phyloP scores from a whole-genome alignment of 2,329 filamentous ascomycete species.

The Claviceps paspali region DNA sequence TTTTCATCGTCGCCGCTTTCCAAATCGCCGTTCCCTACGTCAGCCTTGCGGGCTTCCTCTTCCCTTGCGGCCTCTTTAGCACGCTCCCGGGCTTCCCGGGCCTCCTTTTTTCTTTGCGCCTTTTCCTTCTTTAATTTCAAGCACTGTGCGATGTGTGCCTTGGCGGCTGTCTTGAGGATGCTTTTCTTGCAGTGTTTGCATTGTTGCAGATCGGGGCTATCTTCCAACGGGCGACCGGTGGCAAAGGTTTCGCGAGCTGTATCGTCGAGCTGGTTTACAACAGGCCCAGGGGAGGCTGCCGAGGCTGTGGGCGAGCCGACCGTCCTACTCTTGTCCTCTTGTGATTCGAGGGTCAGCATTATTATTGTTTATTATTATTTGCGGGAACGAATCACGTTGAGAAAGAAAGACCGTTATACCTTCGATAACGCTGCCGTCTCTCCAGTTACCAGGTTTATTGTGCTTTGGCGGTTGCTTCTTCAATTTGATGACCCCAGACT shows the following conservation, averaged over 20 bases:
- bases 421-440: conserved; percentile 47
- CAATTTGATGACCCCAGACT: conserved; percentile 41
- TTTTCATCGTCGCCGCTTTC: conserved; percentile 32
- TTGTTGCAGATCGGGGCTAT: conserved; percentile 60
- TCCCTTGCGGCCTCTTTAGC: conserved; percentile 46
- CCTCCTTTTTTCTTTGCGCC: conserved; percentile 61
- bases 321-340: conserved; percentile 41
- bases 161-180: conserved; percentile 58
- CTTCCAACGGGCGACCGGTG: conserved; percentile 67
- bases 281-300: conserved; percentile 34
- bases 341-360: not conserved
- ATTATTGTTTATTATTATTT: no score
- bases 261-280: conserved; percentile 58
- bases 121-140: conserved; percentile 74
- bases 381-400: no score
- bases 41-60: conserved; percentile 37
- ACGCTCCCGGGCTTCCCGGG: conserved; percentile 53
- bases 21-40: conserved; percentile 31
- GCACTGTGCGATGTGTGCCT: conserved; percentile 70
- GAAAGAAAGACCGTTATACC: no score
- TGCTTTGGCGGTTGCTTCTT: conserved; percentile 49
- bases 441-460: conserved; percentile 56
- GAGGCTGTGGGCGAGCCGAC: conserved; percentile 25
- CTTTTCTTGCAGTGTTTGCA: conserved; percentile 95
- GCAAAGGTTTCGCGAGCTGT: conserved; percentile 63